These are phyloP conservation scores for Leccinum solheimii DNA, from an alignment of 1,284 basidiomycete species.

Conservation along the genomic window DNA sequence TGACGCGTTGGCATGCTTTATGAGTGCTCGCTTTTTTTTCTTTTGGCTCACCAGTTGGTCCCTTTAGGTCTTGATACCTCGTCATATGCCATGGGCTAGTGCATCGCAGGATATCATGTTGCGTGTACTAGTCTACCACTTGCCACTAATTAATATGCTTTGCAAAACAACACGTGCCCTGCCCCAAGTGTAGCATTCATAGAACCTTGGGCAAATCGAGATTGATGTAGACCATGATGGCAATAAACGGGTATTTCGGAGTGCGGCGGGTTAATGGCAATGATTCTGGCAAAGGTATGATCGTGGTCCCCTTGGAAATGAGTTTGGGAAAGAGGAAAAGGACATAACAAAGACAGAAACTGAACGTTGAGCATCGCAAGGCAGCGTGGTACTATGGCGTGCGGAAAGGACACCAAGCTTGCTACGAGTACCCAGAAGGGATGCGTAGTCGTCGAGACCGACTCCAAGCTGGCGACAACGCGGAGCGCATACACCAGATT, in stretches of 20 bases:
- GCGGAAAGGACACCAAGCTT: neutral
- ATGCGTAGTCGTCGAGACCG: neutral
- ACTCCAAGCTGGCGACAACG: neutral
- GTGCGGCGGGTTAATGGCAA: neutral
- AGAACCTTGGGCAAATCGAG: neutral
- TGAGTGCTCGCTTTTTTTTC: neutral
- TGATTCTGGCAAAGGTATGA: neutral
- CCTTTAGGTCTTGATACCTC: constrained; percentile 1
- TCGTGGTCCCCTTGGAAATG: neutral
- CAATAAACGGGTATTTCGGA: neutral
- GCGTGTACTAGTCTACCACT: constrained; percentile 3
- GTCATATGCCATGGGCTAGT: neutral
- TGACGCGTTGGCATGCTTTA: neutral
- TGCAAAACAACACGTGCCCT: neutral
- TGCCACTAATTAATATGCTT: neutral
- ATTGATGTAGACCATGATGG: neutral
- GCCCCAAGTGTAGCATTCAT: neutral
- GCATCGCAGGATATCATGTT: constrained; percentile 3
- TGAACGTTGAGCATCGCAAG: neutral
- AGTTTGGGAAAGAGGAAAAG: neutral
- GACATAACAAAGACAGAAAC: neutral
- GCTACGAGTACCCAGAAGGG: neutral
- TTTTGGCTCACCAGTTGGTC: neutral
- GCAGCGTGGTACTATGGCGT: neutral
- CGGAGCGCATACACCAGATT: neutral